Base-by-base conservation (phyloP, 1,139 yeast species). In the Saccharomyces hybrid region DNA sequence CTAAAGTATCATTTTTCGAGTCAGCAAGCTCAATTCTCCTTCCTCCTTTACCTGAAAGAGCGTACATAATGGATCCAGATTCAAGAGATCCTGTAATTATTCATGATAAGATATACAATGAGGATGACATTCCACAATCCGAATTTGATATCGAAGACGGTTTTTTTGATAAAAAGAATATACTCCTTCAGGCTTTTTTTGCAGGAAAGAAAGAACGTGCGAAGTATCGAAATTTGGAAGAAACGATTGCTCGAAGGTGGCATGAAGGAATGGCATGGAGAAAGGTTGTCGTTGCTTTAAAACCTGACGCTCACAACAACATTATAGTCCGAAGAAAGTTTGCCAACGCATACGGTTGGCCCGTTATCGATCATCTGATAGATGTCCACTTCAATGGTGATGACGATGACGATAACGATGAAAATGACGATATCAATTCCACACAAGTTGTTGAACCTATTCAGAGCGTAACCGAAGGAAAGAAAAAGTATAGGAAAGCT, bases 271-370 rank as follows among this genome's bases (percentile, higher is more conserved):
- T 89, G 83, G 71, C 80, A 3, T 93, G 99, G 99, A 76, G 98
- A 47, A 93, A 93, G 70, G 96, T 95, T 0, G 74, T 95, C 25
- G 97, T 91, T 0, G 81, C 83, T 47, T 72, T 93, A 57, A 82
- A 84, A 60, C 96, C 97, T 0, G 99, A 93, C 70, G 97, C 99
- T 0, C 99, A 93, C 66, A 93, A 93, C 66, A 95, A 91, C 64
- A 90, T 93, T 50, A 78, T 89, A 31, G 99, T 93, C 1, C 74
- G 99, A 60, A 76, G 99, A 62, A 73, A 91, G 57, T 93, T 88
- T 74, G 83, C 96, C 3, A 93, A 93, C 73, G 98, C 98, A 0
- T 90, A 87, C 72, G 99, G 99, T 2, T 93, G 99, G 99, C 89
- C 88, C 0, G 96, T 91, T 0, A 76, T 91, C 49, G 93, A 88